Percentiles rank a stretch among this genome's conserved stretches.
Conservation (phyloP, 441 rosid genomes). For the Omphalea diandra region DNA sequence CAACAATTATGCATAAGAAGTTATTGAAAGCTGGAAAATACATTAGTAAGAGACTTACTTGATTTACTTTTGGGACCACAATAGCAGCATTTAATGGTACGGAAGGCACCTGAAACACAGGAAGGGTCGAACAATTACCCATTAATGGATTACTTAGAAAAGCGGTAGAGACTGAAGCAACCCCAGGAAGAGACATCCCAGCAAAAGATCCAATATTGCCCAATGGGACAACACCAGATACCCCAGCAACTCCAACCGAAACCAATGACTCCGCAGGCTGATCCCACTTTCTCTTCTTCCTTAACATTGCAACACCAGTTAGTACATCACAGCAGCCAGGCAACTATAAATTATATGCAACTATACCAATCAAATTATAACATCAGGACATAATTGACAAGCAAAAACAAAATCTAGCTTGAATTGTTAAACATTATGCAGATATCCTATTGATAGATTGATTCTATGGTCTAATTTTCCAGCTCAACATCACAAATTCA, state of each 20-base stretch:
- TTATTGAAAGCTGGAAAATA: background rate
- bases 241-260: slow-evolving; percentile 28
- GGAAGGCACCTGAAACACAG: slow-evolving; percentile 31
- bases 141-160: slow-evolving; percentile 33
- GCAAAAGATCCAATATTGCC: slow-evolving; percentile 40
- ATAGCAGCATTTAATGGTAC: slow-evolving; percentile 34
- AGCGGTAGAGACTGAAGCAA: slow-evolving; percentile 36
- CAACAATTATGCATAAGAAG: background rate
- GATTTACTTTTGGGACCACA: slow-evolving; percentile 38
- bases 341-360: no score
- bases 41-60: slow-evolving; percentile 33
- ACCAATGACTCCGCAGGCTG: slow-evolving; percentile 77
- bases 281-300: slow-evolving; percentile 96
- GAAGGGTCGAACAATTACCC: slow-evolving; percentile 23
- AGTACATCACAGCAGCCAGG: background rate
- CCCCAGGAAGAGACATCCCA: slow-evolving; percentile 36
- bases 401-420: no score
- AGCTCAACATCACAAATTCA: background rate
- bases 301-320: slow-evolving; percentile 29
- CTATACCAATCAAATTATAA: background rate
- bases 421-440: no score
- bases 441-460: no score
- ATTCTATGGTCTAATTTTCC: background rate
- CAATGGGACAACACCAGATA: slow-evolving; percentile 32
- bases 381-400: background rate